Percentiles rank a stretch among this genome's conserved stretches.
Evolutionary conservation across 805 yeast genomes (phyloP).

Genomic region (Barnettozyma salicaria): DNA sequence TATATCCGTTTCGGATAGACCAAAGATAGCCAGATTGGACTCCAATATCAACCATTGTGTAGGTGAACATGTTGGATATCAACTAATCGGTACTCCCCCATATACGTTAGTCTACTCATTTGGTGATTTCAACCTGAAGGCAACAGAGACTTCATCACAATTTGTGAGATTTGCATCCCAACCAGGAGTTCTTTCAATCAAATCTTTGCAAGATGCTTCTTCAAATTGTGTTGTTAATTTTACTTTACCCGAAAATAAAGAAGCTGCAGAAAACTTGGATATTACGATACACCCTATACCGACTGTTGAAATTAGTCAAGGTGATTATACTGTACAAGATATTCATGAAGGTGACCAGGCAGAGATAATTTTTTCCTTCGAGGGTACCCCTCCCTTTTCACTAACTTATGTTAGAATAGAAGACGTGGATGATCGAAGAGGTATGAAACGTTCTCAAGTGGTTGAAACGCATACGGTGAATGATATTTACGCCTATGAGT

Average conservation of each 20-base stretch:
- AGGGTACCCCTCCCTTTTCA: constrained; percentile 87
- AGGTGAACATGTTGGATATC: constrained; percentile 80
- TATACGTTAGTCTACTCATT: constrained; percentile 71
- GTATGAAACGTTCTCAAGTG: constrained; percentile 46
- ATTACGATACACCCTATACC: constrained; percentile 51
- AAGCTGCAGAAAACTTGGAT: constrained; percentile 29
- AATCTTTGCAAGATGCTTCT: constrained; percentile 67
- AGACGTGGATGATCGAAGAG: constrained; percentile 34
- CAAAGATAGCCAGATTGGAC: constrained; percentile 49
- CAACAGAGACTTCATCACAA: constrained; percentile 43
- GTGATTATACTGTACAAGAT: constrained; percentile 68
- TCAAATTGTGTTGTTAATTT: constrained; percentile 66
- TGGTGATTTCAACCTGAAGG: constrained; percentile 52
- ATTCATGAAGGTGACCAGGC: constrained; percentile 95
- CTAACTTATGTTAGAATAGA: constrained; percentile 77
- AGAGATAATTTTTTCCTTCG: constrained; percentile 73
- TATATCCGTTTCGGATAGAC: constrained; percentile 69
- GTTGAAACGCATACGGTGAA: constrained; percentile 52
- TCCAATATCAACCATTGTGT: constrained; percentile 64
- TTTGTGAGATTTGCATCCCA: constrained; percentile 70
- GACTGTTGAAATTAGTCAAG: constrained; percentile 79
- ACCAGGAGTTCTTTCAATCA: constrained; percentile 69
- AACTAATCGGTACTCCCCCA: constrained; percentile 74
- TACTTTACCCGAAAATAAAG: constrained; percentile 33
- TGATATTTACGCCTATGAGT: constrained; percentile 62